Conservation (phyloP, 106 monocot genomes). For the Apostasia ramifera region DNA sequence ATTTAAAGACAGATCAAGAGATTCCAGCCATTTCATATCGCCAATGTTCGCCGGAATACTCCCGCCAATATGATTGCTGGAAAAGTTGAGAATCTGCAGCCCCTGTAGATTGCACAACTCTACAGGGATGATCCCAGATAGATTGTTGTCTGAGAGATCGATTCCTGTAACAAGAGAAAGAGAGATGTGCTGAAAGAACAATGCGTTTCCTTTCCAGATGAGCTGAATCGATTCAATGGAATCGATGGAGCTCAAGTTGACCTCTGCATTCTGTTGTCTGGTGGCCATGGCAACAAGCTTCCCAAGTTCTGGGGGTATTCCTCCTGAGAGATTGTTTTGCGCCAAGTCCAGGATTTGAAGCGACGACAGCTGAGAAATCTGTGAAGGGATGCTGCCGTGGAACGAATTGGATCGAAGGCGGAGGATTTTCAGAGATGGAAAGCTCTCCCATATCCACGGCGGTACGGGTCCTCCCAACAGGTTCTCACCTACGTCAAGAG, state of each 20-base stretch:
- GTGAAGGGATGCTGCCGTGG: not conserved
- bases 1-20: conserved; percentile 11
- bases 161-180: not conserved
- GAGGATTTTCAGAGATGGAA: not conserved
- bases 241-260: not conserved
- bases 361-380: conserved; percentile 1
- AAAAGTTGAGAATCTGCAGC: conserved; percentile 5
- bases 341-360: conserved; percentile 14
- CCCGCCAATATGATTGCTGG: conserved; percentile 5
- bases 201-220: not conserved
- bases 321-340: conserved; percentile 9
- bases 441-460: conserved; percentile 1
- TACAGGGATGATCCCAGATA: not conserved
- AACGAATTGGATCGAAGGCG: conserved; percentile 10
- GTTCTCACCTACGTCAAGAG: conserved; percentile 18
- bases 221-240: not conserved
- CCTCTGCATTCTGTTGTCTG: not conserved
- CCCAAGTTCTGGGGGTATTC: not conserved
- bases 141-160: not conserved
- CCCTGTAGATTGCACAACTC: not conserved
- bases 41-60: conserved; percentile 12
- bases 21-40: not conserved
- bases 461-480: conserved; percentile 5
- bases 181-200: not conserved
- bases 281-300: conserved; percentile 1